Evolutionary conservation across 129 eudicot species (phyloP).

Genomic region (Daucus carota): DH1_v3.0 NC_030381.2:47213501-47214000

Average conservation of each 20-base stretch:
- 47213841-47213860: background rate
- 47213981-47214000: too few relatives aligned
- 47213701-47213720: slow-evolving; percentile 8
- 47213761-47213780: slow-evolving; percentile 14
- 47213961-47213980: background rate
- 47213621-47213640: background rate
- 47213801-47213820: slow-evolving; percentile 2
- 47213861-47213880: background rate
- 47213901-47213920: background rate
- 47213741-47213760: slow-evolving; percentile 11
- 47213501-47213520: too few relatives aligned
- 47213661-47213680: background rate
- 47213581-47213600: too few relatives aligned
- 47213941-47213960: background rate
- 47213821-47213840: slow-evolving; percentile 2
- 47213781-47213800: slow-evolving; percentile 16
- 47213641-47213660: background rate
- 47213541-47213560: too few relatives aligned
- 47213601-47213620: too few relatives aligned
- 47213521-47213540: too few relatives aligned
- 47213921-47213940: background rate
- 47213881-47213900: background rate
- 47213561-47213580: too few relatives aligned
- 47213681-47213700: slow-evolving; percentile 15
- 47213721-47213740: slow-evolving; percentile 19